Conservation (phyloP, 148 eudicot species). For the Silene uniflora region DNA sequence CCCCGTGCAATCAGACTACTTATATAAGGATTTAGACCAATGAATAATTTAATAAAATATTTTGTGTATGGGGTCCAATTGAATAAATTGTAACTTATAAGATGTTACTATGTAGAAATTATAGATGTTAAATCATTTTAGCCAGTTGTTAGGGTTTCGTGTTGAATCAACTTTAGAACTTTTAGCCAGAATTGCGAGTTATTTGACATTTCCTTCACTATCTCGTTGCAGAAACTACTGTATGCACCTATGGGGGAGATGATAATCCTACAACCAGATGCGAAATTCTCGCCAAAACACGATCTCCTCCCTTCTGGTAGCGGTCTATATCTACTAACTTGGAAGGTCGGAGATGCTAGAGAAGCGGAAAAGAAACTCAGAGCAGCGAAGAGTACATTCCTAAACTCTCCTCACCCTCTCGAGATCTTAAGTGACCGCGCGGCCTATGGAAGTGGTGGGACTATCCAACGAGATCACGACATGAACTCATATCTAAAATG, state of each 20-base stretch:
- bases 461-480: slow-evolving; percentile 81
- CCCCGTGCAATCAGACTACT: too few species aligned
- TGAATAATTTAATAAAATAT: too few species aligned
- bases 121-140: not conserved
- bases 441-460: slow-evolving; percentile 78
- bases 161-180: not conserved
- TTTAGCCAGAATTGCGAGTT: too few species aligned
- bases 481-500: slow-evolving; percentile 72
- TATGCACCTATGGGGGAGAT: too few species aligned
- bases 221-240: slow-evolving; percentile 51
- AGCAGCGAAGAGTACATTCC: slow-evolving; percentile 58
- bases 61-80: too few species aligned
- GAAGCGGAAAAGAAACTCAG: slow-evolving; percentile 60
- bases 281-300: slow-evolving; percentile 73
- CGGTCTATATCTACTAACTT: slow-evolving; percentile 64
- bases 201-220: not conserved
- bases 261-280: slow-evolving; percentile 83
- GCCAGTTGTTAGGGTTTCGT: not conserved
- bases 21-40: too few species aligned
- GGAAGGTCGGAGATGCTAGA: slow-evolving; percentile 29
- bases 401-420: slow-evolving; percentile 89
- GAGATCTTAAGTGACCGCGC: slow-evolving; percentile 86
- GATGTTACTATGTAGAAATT: too few species aligned
- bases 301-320: slow-evolving; percentile 83
- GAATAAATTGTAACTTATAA: too few species aligned